Percentiles rank a stretch among this genome's conserved stretches.
phyloP scores from a whole-genome alignment of 495 filamentous ascomycete species.

The Immersiella caudata region DNA sequence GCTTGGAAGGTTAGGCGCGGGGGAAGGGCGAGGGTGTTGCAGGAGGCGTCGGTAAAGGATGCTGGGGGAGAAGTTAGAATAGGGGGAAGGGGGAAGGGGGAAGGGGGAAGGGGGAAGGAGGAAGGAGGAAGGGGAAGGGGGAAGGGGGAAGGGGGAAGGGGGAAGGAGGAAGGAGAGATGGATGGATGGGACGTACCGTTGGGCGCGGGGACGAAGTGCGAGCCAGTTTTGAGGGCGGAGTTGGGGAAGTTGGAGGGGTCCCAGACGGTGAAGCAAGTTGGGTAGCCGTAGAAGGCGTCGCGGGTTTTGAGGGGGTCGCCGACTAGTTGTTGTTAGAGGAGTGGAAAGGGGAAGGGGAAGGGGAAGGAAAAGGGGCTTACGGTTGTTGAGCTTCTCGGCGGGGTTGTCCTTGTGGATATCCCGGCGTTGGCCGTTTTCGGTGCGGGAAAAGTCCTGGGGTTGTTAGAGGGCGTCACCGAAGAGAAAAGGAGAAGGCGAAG shows the following conservation, averaged over 20 bases:
- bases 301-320: constrained; percentile 40
- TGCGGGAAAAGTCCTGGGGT: constrained; percentile 30
- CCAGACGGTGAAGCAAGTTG: constrained; percentile 70
- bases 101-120: no score
- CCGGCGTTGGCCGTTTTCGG: constrained; percentile 44
- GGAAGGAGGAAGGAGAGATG: no score
- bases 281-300: constrained; percentile 64
- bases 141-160: no score
- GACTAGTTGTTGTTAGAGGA: constrained; percentile 23
- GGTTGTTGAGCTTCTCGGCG: constrained; percentile 72
- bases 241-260: constrained; percentile 48
- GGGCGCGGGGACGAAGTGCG: constrained; percentile 52
- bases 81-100: no score
- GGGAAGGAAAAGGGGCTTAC: constrained; percentile 39
- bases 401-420: constrained; percentile 70
- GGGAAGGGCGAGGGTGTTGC: constrained; percentile 44
- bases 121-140: no score
- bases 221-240: constrained; percentile 49
- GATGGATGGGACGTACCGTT: no score
- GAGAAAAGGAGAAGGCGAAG: constrained; percentile 29
- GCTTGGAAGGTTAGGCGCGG: constrained; percentile 59
- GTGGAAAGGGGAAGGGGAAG: background rate
- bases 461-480: background rate
- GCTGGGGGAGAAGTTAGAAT: no score
- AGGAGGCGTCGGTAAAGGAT: constrained; percentile 55